Conservation (phyloP, 768 basidiomycete genomes). For the Boletus fagicola region DNA sequence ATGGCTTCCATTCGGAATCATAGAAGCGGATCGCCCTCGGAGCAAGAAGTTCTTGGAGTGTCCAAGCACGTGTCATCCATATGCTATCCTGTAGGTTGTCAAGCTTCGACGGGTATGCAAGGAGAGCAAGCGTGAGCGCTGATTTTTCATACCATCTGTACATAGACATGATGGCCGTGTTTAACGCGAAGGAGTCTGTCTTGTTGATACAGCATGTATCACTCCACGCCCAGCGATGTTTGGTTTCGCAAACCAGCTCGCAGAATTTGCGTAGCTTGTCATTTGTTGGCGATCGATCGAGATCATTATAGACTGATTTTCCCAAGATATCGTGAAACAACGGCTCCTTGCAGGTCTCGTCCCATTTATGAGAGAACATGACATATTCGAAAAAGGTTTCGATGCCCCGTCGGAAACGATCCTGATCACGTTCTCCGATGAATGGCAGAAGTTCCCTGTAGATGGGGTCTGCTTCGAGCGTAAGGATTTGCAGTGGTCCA, state of each 20-base stretch:
- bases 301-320: slow-evolving; percentile 1
- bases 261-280: slow-evolving; percentile 6
- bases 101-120: neutral
- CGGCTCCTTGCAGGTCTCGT: slow-evolving; percentile 1
- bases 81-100: neutral
- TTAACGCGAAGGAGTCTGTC: neutral
- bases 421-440: neutral
- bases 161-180: slow-evolving; percentile 3
- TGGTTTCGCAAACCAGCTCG: neutral
- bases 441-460: neutral
- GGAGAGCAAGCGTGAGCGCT: neutral
- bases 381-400: slow-evolving; percentile 10
- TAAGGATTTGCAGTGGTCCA: neutral
- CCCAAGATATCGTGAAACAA: neutral
- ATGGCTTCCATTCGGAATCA: slow-evolving; percentile 3
- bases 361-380: slow-evolving; percentile 12
- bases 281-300: neutral
- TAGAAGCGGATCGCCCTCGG: slow-evolving; percentile 11
- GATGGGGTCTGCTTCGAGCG: slow-evolving; percentile 2
- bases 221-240: slow-evolving; percentile 6
- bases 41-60: slow-evolving; percentile 8
- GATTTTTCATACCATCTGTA: slow-evolving; percentile 10
- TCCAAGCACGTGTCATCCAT: slow-evolving; percentile 9
- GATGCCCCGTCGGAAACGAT: neutral
- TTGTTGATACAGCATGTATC: slow-evolving; percentile 4